A percentile compares a stretch with the other conserved stretches of the same genome.
phyloP scores from a whole-genome alignment of 257 asterid genomes.

The Solanum phureja region DNA sequence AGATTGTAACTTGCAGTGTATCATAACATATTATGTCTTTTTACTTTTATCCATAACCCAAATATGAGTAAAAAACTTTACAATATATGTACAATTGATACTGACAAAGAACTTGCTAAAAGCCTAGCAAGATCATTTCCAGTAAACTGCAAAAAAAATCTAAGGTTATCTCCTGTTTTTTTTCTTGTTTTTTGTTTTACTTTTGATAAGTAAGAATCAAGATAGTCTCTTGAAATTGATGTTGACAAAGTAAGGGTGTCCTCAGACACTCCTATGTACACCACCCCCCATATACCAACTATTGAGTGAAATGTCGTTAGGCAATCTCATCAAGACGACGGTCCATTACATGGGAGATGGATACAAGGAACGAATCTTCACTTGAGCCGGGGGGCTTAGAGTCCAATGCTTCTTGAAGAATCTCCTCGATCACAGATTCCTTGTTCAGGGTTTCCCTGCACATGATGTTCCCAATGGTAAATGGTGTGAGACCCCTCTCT shows the following conservation, averaged over 20 bases:
- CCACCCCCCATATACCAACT: neutral
- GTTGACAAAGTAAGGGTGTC: neutral
- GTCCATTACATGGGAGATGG: conserved; percentile 9
- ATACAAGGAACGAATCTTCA: conserved; percentile 9
- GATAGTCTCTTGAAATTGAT: neutral
- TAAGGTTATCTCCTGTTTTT: neutral
- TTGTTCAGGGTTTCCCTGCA: conserved; percentile 11
- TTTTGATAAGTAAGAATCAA: neutral
- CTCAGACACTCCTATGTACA: neutral
- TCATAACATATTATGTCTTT: neutral
- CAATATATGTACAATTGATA: neutral
- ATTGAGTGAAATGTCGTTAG: neutral
- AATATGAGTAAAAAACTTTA: neutral
- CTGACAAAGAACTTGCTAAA: neutral
- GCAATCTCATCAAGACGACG: conserved; percentile 1
- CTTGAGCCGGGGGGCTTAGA: conserved; percentile 1
- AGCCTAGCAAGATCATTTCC: neutral
- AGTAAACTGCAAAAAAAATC: neutral
- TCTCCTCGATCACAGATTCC: conserved; percentile 11
- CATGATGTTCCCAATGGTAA: conserved; percentile 10
- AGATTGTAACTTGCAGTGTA: neutral
- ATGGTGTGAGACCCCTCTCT: conserved; percentile 9
- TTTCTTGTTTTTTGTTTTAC: neutral
- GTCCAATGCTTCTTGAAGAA: conserved; percentile 5
- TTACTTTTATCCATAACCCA: neutral